A percentile compares a stretch with the other conserved stretches of the same genome.
Conservation (phyloP, 2,329 filamentous ascomycete species). For the Cordyceps sp. region DNA sequence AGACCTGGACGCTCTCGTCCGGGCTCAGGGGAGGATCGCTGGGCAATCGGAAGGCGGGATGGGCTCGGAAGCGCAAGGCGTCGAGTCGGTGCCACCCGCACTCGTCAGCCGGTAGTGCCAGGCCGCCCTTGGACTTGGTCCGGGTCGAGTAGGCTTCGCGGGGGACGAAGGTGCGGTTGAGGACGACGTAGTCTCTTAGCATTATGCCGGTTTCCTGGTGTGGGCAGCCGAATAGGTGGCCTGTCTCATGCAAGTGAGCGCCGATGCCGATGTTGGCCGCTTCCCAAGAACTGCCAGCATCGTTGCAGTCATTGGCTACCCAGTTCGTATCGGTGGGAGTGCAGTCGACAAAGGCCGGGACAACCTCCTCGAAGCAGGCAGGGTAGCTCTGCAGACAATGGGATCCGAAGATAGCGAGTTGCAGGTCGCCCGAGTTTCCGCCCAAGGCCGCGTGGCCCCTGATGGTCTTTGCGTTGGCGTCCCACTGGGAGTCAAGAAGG, state of each 20-base stretch:
- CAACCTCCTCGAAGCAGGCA: constrained; percentile 73
- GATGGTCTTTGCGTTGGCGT: constrained; percentile 51
- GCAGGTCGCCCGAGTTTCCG: constrained; percentile 52
- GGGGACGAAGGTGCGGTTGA: constrained; percentile 70
- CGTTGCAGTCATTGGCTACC: constrained; percentile 73
- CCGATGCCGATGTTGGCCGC: constrained; percentile 89
- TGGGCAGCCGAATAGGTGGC: constrained; percentile 78
- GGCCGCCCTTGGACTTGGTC: constrained; percentile 66
- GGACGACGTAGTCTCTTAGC: constrained; percentile 68
- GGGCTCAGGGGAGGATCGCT: constrained; percentile 47
- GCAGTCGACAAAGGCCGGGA: constrained; percentile 77
- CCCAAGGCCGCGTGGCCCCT: constrained; percentile 75
- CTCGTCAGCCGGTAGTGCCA: constrained; percentile 64
- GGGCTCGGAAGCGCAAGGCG: constrained; percentile 71
- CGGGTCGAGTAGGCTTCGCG: constrained; percentile 77
- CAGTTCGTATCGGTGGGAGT: constrained; percentile 68
- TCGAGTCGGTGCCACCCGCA: constrained; percentile 87
- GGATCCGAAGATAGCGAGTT: constrained; percentile 81
- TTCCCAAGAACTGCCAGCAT: constrained; percentile 86
- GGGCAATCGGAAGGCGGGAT: constrained; percentile 77
- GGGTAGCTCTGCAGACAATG: constrained; percentile 88
- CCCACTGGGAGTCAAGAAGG: constrained; percentile 81
- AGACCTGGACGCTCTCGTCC: constrained; percentile 72
- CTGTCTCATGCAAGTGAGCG: constrained; percentile 79
- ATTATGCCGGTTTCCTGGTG: constrained; percentile 87